Base-by-base conservation (phyloP, 1,139 yeast species). In the Pichia sp. region DNA sequence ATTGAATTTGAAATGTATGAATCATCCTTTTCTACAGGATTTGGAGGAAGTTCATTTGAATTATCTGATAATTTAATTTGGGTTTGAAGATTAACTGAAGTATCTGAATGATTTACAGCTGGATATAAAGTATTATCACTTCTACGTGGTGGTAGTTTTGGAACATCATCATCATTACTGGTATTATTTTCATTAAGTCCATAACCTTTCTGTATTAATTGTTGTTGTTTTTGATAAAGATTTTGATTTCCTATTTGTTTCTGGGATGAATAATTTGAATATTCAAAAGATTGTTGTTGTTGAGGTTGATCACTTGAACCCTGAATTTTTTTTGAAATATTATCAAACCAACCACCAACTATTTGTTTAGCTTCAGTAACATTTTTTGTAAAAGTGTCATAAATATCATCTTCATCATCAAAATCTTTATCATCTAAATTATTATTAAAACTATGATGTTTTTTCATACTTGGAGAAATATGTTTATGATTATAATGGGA, bases 341-440 rank as follows among this genome's bases (percentile, higher is more conserved):
- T 87, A 54, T 79, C 78, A 49, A 90, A 83, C 95, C 97, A 89
- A 26, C 80, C 77, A 53, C 85, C 82, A 48, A 92, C 78, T 42
- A 85, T 84, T 39, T 78, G 73, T 49, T 82, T 78, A 1, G 97
- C 92, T 57, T 89, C 97, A 58, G 82, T 90, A 43, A 89, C 72
- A 28, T 95, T 94, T 59, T 82, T 83, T 43, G 78, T 71, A 57
- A 83, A 72, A 49, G 75, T 80, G 41, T 81, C 82, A 41, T 86
- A 80, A 29, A 78, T 66, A 43, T 81, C 86, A 16, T 73, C 76
- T 20, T 68, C 76, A 4, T 67, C 73, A 25, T 66, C 67, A 16
- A 62, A 65, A 26, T 57, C 65, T 26, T 46, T 43, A 37, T 49
- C 48, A 32, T 57, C 59, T 7, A 48, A 53, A 54, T 55, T 50